These are phyloP conservation scores for Chenopodium quinoa DNA, from an alignment of 148 eudicot species.

Conservation along the genomic window DNA sequence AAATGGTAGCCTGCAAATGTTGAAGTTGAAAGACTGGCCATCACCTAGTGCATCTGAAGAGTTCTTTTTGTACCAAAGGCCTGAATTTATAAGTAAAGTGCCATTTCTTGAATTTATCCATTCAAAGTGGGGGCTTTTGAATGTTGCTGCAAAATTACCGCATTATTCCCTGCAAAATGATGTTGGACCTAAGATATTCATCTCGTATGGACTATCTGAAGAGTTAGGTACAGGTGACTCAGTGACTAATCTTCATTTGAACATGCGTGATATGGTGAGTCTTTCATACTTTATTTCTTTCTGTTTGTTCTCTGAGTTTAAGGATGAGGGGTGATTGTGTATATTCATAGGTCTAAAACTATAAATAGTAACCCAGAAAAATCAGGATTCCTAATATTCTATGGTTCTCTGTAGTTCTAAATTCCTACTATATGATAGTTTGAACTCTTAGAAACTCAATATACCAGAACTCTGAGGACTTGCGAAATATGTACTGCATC, in stretches of 20 bases:
- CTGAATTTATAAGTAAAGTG: conserved; percentile 82
- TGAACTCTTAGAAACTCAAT: neutral
- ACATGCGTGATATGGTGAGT: conserved; percentile 91
- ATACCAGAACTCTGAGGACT: neutral
- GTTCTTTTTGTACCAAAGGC: conserved; percentile 86
- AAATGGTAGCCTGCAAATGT: conserved; percentile 66
- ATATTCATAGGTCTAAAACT: neutral
- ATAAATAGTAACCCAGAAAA: neutral
- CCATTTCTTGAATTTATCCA: conserved; percentile 93
- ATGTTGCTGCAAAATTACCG: conserved; percentile 95
- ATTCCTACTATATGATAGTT: neutral
- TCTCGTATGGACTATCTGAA: conserved; percentile 71
- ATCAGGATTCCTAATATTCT: neutral
- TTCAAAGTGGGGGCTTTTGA: conserved; percentile 93
- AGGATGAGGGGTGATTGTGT: conserved; percentile 1
- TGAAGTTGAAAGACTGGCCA: conserved; percentile 96
- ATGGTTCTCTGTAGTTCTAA: neutral
- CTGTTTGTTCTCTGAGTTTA: conserved; percentile 11
- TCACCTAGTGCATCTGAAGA: conserved; percentile 95
- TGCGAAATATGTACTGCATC: neutral
- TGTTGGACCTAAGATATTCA: conserved; percentile 78
- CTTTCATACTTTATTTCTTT: conserved; percentile 10
- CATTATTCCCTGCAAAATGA: conserved; percentile 95
- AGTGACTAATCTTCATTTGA: conserved; percentile 71
- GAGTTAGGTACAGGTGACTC: conserved; percentile 74